These are phyloP conservation scores for Eutrema yunnanense DNA, from an alignment of 345 rosid species.

Conservation along the genomic window DNA sequence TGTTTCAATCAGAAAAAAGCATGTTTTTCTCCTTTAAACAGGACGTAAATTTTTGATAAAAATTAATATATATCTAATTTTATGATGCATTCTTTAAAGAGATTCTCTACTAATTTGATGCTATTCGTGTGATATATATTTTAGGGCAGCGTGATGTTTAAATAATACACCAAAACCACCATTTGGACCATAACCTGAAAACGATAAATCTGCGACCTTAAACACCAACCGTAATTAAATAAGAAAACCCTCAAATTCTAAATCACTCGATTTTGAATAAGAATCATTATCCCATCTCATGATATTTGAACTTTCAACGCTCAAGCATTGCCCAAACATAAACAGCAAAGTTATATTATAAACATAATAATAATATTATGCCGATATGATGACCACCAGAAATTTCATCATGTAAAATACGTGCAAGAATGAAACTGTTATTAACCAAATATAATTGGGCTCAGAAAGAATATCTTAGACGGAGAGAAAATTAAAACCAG, in stretches of 20 bases:
- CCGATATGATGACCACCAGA: background rate
- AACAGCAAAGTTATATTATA: no score
- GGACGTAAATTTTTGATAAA: background rate
- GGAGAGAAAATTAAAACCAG: background rate
- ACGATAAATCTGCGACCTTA: background rate
- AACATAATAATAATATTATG: no score
- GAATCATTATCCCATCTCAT: background rate
- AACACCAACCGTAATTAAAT: background rate
- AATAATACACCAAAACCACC: background rate
- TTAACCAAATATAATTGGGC: background rate
- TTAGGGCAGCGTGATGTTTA: background rate
- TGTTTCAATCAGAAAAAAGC: no score
- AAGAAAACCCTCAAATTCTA: background rate
- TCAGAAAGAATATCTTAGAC: background rate
- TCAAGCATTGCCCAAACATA: background rate
- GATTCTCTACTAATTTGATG: background rate
- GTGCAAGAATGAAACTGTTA: background rate
- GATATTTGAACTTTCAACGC: background rate
- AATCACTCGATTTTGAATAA: background rate
- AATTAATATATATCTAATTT: background rate
- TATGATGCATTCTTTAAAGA: background rate
- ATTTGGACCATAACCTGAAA: background rate
- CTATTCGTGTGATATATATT: background rate
- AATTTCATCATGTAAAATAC: background rate
- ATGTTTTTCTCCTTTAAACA: background rate